Percentiles rank a stretch among this genome's conserved stretches.
Conservation (phyloP, 257 asterid genomes). For the Rhazya stricta region DNA sequence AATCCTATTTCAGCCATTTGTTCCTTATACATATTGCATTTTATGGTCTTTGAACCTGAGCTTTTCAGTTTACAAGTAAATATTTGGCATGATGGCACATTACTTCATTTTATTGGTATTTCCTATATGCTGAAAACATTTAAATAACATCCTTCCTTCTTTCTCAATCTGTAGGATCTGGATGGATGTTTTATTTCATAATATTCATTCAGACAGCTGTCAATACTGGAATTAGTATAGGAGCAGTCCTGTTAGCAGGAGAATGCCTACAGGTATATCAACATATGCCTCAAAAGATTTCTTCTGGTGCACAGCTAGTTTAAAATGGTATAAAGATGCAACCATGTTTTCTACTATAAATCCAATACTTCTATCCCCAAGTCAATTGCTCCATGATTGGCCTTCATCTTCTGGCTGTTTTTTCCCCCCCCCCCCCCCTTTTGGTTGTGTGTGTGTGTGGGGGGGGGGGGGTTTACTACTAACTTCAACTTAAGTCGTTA, state of each 20-base stretch:
- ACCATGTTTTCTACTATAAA: no score
- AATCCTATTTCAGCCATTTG: neutral
- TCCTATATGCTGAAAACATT: neutral
- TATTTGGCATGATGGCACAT: neutral
- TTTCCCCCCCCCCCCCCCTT: no score
- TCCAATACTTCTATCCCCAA: neutral
- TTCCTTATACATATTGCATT: neutral
- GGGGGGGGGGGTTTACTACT: neutral
- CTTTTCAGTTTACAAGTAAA: neutral
- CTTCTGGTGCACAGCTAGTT: neutral
- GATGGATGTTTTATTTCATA: conserved; percentile 91
- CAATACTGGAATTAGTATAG: conserved; percentile 82
- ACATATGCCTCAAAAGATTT: neutral
- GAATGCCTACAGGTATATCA: conserved; percentile 84
- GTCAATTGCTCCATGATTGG: neutral
- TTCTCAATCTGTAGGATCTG: conserved; percentile 53
- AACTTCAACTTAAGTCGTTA: neutral
- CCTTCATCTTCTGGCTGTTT: neutral
- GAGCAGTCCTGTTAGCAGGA: conserved; percentile 80
- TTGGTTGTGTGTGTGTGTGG: no score
- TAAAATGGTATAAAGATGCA: neutral
- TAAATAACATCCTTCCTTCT: neutral
- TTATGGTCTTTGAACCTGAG: neutral
- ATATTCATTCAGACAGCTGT: conserved; percentile 85
- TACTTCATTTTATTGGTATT: neutral